A percentile compares a stretch with the other conserved stretches of the same genome.
Conservation (phyloP, 805 yeast genomes). For the Sungouiozyma intestinalis region DNA sequence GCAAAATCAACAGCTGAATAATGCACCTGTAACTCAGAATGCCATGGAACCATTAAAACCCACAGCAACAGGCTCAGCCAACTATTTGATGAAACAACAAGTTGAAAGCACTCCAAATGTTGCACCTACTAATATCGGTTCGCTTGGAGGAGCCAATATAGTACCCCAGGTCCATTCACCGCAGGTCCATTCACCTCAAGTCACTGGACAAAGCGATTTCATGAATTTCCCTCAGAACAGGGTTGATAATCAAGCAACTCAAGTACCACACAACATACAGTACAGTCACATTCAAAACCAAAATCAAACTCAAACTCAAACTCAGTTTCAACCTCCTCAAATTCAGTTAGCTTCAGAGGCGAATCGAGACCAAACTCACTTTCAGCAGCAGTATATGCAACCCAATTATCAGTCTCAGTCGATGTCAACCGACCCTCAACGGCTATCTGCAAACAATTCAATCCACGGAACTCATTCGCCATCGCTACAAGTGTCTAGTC, state of each 20-base stretch:
- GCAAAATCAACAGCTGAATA: not conserved
- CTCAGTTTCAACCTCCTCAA: constrained; percentile 1
- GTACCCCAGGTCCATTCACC: constrained; percentile 1
- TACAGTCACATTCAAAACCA: constrained; percentile 1
- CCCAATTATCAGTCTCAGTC: not conserved
- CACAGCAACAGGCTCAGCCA: constrained; percentile 29
- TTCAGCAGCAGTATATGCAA: constrained; percentile 1
- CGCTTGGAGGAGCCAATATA: not conserved
- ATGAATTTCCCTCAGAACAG: constrained; percentile 6
- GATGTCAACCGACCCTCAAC: not conserved
- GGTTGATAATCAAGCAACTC: not conserved
- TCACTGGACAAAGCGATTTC: constrained; percentile 8
- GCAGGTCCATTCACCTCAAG: constrained; percentile 7
- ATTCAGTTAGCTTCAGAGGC: constrained; percentile 2
- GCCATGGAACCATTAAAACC: constrained; percentile 23
- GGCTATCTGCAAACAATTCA: constrained; percentile 2
- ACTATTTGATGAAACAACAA: constrained; percentile 24
- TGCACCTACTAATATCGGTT: not conserved
- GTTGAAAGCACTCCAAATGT: constrained; percentile 2
- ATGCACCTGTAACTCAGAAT: not conserved
- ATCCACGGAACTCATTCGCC: not conserved
- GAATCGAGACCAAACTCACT: constrained; percentile 1
- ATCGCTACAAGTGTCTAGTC: not conserved
- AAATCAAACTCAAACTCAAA: constrained; percentile 1
- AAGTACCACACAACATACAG: not conserved